Conservation (phyloP, 441 rosid genomes). For the Aleurites moluccanus region DNA sequence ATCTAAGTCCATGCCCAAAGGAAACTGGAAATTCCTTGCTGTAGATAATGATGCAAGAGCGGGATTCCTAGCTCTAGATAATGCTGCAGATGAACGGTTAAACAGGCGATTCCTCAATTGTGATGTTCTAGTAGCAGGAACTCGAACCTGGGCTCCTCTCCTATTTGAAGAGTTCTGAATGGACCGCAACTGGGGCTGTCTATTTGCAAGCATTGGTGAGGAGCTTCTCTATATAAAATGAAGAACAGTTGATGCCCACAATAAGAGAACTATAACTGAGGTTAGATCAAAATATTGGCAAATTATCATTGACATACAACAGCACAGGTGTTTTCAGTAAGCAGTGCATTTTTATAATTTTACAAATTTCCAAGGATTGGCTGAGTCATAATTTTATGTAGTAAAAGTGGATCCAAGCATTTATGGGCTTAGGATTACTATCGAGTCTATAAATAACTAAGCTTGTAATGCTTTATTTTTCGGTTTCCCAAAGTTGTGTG, state of each 20-base stretch:
- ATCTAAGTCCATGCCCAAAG: constrained; percentile 63
- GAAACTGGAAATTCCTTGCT: constrained; percentile 51
- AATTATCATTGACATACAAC: neutral
- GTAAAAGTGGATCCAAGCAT: neutral
- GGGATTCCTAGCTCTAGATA: constrained; percentile 26
- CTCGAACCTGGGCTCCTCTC: constrained; percentile 43
- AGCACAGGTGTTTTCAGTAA: neutral
- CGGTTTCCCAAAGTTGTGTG: neutral
- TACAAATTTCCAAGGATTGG: neutral
- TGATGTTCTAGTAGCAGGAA: constrained; percentile 44
- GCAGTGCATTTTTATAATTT: neutral
- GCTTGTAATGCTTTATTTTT: neutral
- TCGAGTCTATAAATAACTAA: neutral
- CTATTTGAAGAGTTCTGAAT: constrained; percentile 47
- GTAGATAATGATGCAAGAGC: constrained; percentile 32
- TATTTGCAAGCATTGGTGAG: constrained; percentile 31
- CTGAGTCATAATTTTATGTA: neutral
- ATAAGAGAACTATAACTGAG: neutral
- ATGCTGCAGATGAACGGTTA: constrained; percentile 34
- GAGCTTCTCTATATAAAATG: constrained; percentile 41
- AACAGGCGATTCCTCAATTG: constrained; percentile 48
- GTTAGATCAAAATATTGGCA: neutral
- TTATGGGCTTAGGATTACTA: neutral
- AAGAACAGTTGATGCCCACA: constrained; percentile 8
- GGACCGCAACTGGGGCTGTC: constrained; percentile 42